Percentiles rank a stretch among this genome's conserved stretches.
These are phyloP conservation scores for Aphanomyces stellatus DNA, from an alignment of 352 stramenopile genomes.

Conservation along the genomic window DNA sequence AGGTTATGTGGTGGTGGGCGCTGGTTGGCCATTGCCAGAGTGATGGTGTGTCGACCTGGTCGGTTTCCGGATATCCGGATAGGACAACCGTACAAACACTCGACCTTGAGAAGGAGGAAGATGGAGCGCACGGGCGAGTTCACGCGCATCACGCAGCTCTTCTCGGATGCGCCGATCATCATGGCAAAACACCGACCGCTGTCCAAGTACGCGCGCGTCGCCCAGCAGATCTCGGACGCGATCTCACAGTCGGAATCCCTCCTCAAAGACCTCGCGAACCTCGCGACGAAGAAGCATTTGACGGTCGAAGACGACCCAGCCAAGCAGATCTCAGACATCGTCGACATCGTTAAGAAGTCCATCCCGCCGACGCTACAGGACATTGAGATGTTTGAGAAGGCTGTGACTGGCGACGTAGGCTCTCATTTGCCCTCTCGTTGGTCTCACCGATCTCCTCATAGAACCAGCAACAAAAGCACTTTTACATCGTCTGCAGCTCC, in stretches of 20 bases:
- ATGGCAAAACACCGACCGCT: constrained; percentile 50
- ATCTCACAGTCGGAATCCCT: constrained; percentile 73
- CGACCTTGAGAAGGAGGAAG: too few relatives aligned
- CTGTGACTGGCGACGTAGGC: constrained; percentile 12
- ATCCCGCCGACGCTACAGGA: constrained; percentile 49
- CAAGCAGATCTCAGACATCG: constrained; percentile 66
- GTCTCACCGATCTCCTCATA: constrained; percentile 15
- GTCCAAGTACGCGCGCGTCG: constrained; percentile 54
- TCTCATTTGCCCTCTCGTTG: background rate
- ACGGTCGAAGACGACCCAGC: constrained; percentile 58
- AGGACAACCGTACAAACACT: too few relatives aligned
- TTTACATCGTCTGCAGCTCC: constrained; percentile 65
- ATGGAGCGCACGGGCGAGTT: constrained; percentile 77
- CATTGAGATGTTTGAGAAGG: constrained; percentile 59
- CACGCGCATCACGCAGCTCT: constrained; percentile 75
- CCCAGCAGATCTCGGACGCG: constrained; percentile 76
- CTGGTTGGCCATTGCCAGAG: too few relatives aligned
- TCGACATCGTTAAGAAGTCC: constrained; percentile 72
- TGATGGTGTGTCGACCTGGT: too few relatives aligned
- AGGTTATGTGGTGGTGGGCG: too few relatives aligned
- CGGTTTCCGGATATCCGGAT: constrained; percentile 1
- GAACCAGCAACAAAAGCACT: constrained; percentile 74
- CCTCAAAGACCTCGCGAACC: constrained; percentile 58
- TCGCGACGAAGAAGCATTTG: constrained; percentile 67
- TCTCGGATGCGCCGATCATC: constrained; percentile 46